These are phyloP conservation scores for Tricholoma furcatifolium DNA, from an alignment of 768 basidiomycete species.

Conservation along the genomic window DNA sequence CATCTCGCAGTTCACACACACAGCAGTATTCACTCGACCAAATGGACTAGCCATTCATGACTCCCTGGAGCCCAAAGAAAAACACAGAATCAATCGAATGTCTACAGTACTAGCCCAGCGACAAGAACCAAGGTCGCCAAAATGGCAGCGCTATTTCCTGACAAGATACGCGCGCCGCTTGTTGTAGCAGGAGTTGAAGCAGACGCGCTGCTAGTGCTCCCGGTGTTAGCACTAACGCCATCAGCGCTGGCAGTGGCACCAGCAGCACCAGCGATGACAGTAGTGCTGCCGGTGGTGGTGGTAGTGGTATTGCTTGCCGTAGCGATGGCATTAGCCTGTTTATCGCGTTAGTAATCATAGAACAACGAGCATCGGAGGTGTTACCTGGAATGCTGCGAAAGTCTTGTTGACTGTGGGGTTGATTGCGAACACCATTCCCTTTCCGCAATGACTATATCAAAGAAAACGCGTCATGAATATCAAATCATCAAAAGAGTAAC, in stretches of 20 bases:
- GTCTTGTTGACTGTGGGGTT: constrained; percentile 48
- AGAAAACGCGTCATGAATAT: not conserved
- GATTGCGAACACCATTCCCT: constrained; percentile 56
- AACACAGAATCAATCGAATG: not conserved
- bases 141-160: constrained; percentile 15
- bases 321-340: constrained; percentile 26
- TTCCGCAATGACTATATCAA: constrained; percentile 42
- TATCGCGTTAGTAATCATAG: constrained; percentile 29
- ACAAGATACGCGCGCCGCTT: constrained; percentile 12
- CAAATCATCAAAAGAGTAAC: not conserved
- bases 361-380: not conserved
- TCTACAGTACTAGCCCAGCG: constrained; percentile 20
- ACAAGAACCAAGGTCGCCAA: constrained; percentile 18
- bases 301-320: constrained; percentile 3
- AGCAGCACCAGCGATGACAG: too few species aligned
- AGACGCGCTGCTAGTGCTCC: constrained; percentile 12
- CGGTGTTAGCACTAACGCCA: not conserved
- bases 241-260: not conserved
- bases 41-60: constrained; percentile 14
- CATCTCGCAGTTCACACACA: too few species aligned
- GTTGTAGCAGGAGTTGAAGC: not conserved
- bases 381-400: constrained; percentile 25
- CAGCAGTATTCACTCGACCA: not conserved
- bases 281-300: not conserved
- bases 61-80: constrained; percentile 1